Evolutionary conservation across 169 alveolate species (phyloP), one percentile per base, ranked within the genome.

Genomic region (Toxoplasma gondii): DNA sequence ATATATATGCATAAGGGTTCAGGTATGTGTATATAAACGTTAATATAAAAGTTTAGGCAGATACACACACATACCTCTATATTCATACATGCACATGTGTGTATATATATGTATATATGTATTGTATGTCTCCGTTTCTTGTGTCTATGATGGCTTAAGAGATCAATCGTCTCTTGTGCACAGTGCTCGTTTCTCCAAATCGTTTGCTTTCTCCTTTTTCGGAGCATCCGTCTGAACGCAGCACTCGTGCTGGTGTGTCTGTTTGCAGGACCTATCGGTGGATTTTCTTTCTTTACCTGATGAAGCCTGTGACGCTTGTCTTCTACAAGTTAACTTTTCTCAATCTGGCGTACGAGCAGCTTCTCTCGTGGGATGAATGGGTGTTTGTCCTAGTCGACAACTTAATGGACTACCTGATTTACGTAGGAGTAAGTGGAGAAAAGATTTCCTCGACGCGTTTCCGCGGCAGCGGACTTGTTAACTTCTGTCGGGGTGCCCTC

Each of bases 361-460:
- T 91, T 10, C 91, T 91, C 17, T 91, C 94, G 24, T 91, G 94
- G 94, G 94, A 91, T 36, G 94, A 91, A 49, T 91, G 91, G 91
- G 39, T 91, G n/a, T 91, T 49, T 38, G 94, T 91, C 44, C 10
- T 91, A n/a, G 54, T 81, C 36, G 91, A 91, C 49, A 91, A 80
- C 84, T 17, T 12, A 4, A 81, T 87, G 45, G 94, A 91, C 69
- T 81, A 78, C 67, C 81, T 49, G 31, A 87, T 91, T 36, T 70
- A 64, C 69, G 86, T 87, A 5, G 91, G 88, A 12, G 94, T 91
- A 49, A 78, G 94, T 27, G 31, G 10, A 54, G 39, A n/a, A 12
- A 49, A 49, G 58, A 49, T 12, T 41, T 5, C 91, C 17, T 24
- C 74, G 41, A 10, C 10, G 31, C 7, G 31, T 5, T 4, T 17